Conservation (phyloP, 306 rosid species). For the Bauhinia variegata region DNA sequence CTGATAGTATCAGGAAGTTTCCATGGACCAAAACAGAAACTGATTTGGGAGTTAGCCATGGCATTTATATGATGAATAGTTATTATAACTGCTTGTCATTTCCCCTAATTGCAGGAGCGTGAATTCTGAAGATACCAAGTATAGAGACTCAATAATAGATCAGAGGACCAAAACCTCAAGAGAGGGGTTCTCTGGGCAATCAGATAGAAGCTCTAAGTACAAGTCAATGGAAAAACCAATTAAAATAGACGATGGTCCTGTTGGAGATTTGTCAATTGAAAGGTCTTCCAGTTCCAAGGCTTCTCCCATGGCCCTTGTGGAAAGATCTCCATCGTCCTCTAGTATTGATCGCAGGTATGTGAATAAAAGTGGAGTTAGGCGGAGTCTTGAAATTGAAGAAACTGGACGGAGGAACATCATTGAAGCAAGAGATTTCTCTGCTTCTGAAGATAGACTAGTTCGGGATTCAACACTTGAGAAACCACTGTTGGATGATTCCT, state of each 20-base stretch:
- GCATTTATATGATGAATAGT: slow-evolving; percentile 16
- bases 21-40: background rate
- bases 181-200: slow-evolving; percentile 62
- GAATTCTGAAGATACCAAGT: slow-evolving; percentile 66
- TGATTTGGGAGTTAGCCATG: background rate
- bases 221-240: slow-evolving; percentile 60
- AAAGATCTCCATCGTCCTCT: slow-evolving; percentile 81
- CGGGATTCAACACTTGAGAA: slow-evolving; percentile 68
- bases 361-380: slow-evolving; percentile 58
- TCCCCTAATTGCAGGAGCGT: slow-evolving; percentile 55
- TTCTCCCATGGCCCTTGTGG: slow-evolving; percentile 66
- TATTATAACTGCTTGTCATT: slow-evolving; percentile 26
- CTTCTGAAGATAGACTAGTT: slow-evolving; percentile 65
- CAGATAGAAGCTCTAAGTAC: slow-evolving; percentile 74
- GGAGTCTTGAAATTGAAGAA: slow-evolving; percentile 77
- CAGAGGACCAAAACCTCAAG: slow-evolving; percentile 65
- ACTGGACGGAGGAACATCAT: slow-evolving; percentile 69
- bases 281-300: slow-evolving; percentile 84
- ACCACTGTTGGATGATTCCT: slow-evolving; percentile 61
- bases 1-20: slow-evolving; percentile 8
- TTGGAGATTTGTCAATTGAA: slow-evolving; percentile 70
- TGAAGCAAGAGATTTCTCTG: slow-evolving; percentile 69
- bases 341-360: slow-evolving; percentile 72
- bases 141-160: slow-evolving; percentile 62
- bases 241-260: slow-evolving; percentile 66